Evolutionary conservation across 78 protist species (phyloP).

Genomic region (Dictyostelium firmibasis): DNA sequence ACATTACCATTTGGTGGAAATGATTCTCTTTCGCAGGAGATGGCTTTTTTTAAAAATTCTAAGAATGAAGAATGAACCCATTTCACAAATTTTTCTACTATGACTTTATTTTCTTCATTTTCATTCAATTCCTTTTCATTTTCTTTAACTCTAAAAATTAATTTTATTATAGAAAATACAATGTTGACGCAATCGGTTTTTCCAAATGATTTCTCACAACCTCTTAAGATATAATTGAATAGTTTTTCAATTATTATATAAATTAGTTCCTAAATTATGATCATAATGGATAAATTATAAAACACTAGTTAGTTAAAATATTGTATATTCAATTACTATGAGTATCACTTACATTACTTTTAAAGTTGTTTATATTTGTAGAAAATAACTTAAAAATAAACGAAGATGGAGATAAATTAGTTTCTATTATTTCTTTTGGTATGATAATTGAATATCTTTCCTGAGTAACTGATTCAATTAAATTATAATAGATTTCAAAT

Average conservation of each 20-base stretch:
- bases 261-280: neutral
- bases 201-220: neutral
- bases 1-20: neutral
- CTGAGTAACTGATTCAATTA: neutral
- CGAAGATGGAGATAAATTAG: neutral
- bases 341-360: neutral
- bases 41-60: neutral
- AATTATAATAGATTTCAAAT: neutral
- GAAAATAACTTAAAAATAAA: neutral
- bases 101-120: neutral
- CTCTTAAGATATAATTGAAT: neutral
- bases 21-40: neutral
- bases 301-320: no score
- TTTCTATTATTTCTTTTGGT: neutral
- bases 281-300: no score
- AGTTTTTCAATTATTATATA: neutral
- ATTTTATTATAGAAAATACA: neutral
- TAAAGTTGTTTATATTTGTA: neutral
- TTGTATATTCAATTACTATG: no score
- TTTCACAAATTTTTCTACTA: neutral
- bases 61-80: neutral
- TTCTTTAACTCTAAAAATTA: neutral
- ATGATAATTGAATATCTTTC: neutral
- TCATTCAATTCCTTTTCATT: neutral
- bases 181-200: neutral